Evolutionary conservation across 2,329 filamentous ascomycete genomes (phyloP).

Genomic region (Dryadomyces quercivorus): DNA sequence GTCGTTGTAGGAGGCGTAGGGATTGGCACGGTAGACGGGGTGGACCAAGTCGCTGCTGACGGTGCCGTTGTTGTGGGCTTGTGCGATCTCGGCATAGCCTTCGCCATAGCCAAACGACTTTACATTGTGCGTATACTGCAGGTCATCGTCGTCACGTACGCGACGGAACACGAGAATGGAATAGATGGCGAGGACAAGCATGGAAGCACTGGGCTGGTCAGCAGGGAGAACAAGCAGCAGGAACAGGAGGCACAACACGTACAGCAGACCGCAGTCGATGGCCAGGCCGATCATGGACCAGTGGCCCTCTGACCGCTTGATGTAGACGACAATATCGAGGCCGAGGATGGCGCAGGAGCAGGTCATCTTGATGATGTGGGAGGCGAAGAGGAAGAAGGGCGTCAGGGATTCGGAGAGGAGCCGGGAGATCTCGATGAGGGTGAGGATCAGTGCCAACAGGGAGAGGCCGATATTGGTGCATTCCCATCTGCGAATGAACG

Average conservation of each 20-base stretch:
- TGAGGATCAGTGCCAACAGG: conserved; percentile 30
- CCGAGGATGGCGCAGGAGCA: conserved; percentile 33
- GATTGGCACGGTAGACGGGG: conserved; percentile 4
- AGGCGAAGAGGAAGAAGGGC: conserved; percentile 40
- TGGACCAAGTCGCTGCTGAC: conserved; percentile 5
- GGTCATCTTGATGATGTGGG: conserved; percentile 36
- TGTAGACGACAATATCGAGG: conserved; percentile 40
- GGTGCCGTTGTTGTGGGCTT: conserved; percentile 18
- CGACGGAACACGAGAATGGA: conserved; percentile 34
- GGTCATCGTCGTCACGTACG: conserved; percentile 35
- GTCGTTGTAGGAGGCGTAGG: conserved; percentile 5
- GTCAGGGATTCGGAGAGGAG: conserved; percentile 35
- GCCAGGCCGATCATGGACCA: conserved; percentile 37
- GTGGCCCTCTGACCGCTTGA: conserved; percentile 28
- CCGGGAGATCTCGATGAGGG: conserved; percentile 28
- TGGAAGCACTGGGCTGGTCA: conserved; percentile 23
- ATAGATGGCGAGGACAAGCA: conserved; percentile 32
- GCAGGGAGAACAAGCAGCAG: too few species aligned
- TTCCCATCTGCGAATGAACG: conserved; percentile 33
- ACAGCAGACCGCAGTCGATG: conserved; percentile 37
- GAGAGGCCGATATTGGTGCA: conserved; percentile 37
- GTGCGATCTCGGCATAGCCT: conserved; percentile 14
- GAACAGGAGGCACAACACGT: too few species aligned
- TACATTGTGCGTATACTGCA: conserved; percentile 34
- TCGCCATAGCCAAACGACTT: conserved; percentile 33